Percentiles rank a stretch among this genome's conserved stretches.
Evolutionary conservation across 108 stramenopile species (phyloP).

Genomic region (Skeletonema potamos): DNA sequence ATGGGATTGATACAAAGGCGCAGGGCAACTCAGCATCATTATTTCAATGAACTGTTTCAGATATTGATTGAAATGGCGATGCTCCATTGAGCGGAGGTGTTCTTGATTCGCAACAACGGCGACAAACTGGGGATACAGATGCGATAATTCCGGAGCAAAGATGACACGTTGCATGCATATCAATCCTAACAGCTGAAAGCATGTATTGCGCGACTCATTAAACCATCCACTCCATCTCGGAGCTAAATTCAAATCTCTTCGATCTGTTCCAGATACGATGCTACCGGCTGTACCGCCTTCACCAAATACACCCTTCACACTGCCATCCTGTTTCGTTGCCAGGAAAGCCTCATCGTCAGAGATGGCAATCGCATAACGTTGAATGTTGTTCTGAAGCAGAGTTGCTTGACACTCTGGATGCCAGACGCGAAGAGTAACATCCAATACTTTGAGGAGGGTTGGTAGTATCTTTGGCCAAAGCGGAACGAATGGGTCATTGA

Average conservation of each 20-base stretch:
- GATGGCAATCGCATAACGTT: conserved; percentile 82
- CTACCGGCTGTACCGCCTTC: conserved; percentile 90
- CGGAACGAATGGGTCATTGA: conserved; percentile 85
- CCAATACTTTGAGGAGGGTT: conserved; percentile 52
- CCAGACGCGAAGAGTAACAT: conserved; percentile 71
- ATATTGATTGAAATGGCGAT: conserved; percentile 85
- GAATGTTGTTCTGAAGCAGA: conserved; percentile 64
- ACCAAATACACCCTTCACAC: conserved; percentile 82
- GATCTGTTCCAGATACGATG: conserved; percentile 70
- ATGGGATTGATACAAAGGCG: conserved; percentile 76
- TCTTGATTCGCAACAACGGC: conserved; percentile 59
- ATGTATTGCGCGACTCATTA: conserved; percentile 79
- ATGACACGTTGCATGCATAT: conserved; percentile 68
- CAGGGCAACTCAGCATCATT: conserved; percentile 73
- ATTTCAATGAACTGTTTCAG: conserved; percentile 87
- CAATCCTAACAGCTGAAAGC: conserved; percentile 83
- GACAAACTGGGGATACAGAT: conserved; percentile 66
- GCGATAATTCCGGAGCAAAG: conserved; percentile 75
- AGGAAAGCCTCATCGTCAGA: conserved; percentile 90
- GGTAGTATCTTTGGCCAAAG: conserved; percentile 87
- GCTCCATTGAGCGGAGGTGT: conserved; percentile 81
- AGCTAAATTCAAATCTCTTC: conserved; percentile 76
- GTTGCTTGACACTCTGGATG: conserved; percentile 65
- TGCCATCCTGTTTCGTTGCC: conserved; percentile 67
- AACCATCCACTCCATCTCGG: conserved; percentile 91